Conservation (phyloP, 805 yeast species). For the Lipomyces sp. region DNA sequence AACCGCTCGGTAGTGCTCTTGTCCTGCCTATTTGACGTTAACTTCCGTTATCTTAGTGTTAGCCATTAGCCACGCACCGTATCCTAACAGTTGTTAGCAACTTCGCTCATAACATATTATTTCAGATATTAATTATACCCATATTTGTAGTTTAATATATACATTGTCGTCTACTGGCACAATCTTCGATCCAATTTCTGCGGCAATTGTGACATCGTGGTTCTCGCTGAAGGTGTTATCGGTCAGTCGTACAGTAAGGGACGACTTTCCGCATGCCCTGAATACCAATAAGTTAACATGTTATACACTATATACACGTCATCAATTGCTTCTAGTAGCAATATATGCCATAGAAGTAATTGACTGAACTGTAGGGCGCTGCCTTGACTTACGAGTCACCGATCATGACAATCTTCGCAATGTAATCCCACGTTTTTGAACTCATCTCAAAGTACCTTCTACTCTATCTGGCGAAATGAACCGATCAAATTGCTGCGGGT, state of each 20-base stretch:
- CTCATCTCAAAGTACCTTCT: constrained; percentile 19
- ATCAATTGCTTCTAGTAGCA: constrained; percentile 32
- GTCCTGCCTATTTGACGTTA: constrained; percentile 42
- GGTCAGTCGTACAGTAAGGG: constrained; percentile 46
- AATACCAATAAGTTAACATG: neutral
- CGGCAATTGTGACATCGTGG: constrained; percentile 48
- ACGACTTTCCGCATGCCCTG: constrained; percentile 48
- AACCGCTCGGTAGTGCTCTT: constrained; percentile 47
- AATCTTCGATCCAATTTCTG: constrained; percentile 48
- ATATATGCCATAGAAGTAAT: neutral
- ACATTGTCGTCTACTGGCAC: constrained; percentile 43
- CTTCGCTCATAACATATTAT: neutral
- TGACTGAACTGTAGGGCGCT: neutral
- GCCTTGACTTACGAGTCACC: constrained; percentile 47
- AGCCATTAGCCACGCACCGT: constrained; percentile 24
- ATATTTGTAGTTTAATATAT: constrained; percentile 46
- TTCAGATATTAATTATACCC: constrained; percentile 40
- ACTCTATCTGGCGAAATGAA: neutral
- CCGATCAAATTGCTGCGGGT: neutral
- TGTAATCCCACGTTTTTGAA: constrained; percentile 44
- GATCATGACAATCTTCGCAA: constrained; percentile 47
- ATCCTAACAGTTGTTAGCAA: constrained; percentile 28
- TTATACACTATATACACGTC: constrained; percentile 36
- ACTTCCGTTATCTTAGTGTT: neutral
- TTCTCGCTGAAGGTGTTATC: constrained; percentile 46